These are phyloP conservation scores for Tulasnella sp. DNA, from an alignment of 768 basidiomycete genomes.

Conservation along the genomic window DNA sequence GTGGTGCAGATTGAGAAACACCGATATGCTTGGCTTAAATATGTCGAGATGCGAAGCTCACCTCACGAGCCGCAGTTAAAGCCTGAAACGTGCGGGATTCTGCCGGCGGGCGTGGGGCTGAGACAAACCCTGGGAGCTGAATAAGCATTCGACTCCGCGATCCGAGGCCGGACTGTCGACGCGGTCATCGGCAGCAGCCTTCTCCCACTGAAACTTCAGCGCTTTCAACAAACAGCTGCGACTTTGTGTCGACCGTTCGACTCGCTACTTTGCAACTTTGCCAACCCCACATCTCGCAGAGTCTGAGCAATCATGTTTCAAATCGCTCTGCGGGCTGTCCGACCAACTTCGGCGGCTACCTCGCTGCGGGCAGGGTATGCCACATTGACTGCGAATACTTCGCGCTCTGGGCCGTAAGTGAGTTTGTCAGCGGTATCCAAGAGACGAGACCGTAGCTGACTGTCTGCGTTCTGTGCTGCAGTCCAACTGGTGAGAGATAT, in stretches of 20 bases:
- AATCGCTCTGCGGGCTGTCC: neutral
- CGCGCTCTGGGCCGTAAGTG: slow-evolving; percentile 27
- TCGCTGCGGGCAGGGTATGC: slow-evolving; percentile 23
- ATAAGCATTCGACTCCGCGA: slow-evolving; percentile 10
- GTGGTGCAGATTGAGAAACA: neutral
- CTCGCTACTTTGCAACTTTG: neutral
- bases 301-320: neutral
- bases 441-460: slow-evolving; percentile 11
- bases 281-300: neutral
- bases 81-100: neutral
- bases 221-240: neutral
- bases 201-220: neutral
- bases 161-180: neutral
- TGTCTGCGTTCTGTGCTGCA: neutral
- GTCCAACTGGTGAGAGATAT: slow-evolving; percentile 2
- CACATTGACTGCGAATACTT: slow-evolving; percentile 20
- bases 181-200: slow-evolving; percentile 15
- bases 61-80: neutral
- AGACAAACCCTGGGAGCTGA: slow-evolving; percentile 8
- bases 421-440: neutral
- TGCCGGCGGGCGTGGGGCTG: neutral
- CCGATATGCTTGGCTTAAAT: neutral
- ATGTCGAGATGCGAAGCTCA: neutral
- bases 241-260: neutral
- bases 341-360: neutral